Percentiles rank a stretch among this genome's conserved stretches.
Evolutionary conservation across 2,329 filamentous ascomycete genomes (phyloP).

Genomic region (Fusarium neocosmosporiellum): DNA sequence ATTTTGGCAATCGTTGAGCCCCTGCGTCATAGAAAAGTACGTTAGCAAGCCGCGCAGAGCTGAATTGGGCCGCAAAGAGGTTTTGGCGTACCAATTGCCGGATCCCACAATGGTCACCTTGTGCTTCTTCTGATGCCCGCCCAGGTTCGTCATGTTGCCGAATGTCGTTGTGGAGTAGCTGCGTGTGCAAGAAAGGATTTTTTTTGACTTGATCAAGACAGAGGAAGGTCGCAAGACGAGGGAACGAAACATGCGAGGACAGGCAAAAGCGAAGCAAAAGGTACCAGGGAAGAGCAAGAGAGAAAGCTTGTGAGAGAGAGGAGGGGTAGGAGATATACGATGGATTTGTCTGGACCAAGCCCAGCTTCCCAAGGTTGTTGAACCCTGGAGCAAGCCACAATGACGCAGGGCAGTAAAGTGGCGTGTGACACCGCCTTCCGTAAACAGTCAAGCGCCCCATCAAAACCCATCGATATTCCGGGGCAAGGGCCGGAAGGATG

Average conservation of each 20-base stretch:
- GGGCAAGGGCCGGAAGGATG: slow-evolving; percentile 15
- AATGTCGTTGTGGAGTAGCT: slow-evolving; percentile 30
- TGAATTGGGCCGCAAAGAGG: not conserved
- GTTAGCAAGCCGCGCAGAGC: not conserved
- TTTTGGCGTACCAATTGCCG: slow-evolving; percentile 81
- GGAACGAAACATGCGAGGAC: slow-evolving; percentile 41
- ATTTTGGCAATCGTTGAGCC: slow-evolving; percentile 98
- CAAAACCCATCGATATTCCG: slow-evolving; percentile 42
- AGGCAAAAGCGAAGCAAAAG: not conserved
- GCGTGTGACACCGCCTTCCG: slow-evolving; percentile 41
- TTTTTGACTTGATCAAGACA: slow-evolving; percentile 21
- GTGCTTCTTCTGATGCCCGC: slow-evolving; percentile 76
- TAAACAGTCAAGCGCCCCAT: slow-evolving; percentile 39
- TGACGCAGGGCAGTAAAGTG: slow-evolving; percentile 44
- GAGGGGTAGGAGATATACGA: slow-evolving; percentile 38
- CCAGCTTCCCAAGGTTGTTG: slow-evolving; percentile 43
- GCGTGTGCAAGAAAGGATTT: slow-evolving; percentile 27
- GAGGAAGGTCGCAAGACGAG: slow-evolving; percentile 26
- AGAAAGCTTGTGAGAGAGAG: slow-evolving; percentile 36
- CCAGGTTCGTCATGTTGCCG: slow-evolving; percentile 53
- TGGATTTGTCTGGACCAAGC: slow-evolving; percentile 29
- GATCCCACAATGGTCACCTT: slow-evolving; percentile 95
- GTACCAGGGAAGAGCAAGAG: slow-evolving; percentile 1
- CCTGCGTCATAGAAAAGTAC: slow-evolving; percentile 60
- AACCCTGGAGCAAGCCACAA: slow-evolving; percentile 44